These are phyloP conservation scores for Helenozyma baotianmanensis DNA, from an alignment of 805 yeast species.

Conservation along the genomic window DNA sequence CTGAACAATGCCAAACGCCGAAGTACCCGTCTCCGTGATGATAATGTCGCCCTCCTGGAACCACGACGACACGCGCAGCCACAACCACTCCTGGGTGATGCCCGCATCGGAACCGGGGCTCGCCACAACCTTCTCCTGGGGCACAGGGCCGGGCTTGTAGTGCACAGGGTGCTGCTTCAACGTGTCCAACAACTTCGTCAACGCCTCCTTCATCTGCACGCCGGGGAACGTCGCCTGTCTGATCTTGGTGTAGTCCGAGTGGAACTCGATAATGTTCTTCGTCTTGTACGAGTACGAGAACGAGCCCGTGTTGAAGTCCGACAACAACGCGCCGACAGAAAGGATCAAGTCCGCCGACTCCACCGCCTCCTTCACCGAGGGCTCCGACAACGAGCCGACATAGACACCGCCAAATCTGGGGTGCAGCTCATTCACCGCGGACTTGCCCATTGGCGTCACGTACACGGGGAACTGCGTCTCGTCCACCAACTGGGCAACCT, in stretches of 20 bases:
- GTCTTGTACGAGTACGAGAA: slow-evolving; percentile 73
- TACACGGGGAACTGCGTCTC: slow-evolving; percentile 75
- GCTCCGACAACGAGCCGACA: slow-evolving; percentile 74
- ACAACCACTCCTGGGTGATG: slow-evolving; percentile 23
- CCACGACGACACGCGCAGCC: slow-evolving; percentile 23
- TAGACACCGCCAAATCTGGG: slow-evolving; percentile 71
- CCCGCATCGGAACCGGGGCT: slow-evolving; percentile 32
- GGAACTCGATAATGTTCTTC: slow-evolving; percentile 72
- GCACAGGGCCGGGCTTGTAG: slow-evolving; percentile 53
- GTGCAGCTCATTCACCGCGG: slow-evolving; percentile 62
- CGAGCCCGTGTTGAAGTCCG: slow-evolving; percentile 89
- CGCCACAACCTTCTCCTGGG: slow-evolving; percentile 44
- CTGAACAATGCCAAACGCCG: slow-evolving; percentile 25
- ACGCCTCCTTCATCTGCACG: slow-evolving; percentile 58
- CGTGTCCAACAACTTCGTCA: slow-evolving; percentile 27
- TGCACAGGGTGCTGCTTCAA: slow-evolving; percentile 34
- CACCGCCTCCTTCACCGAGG: slow-evolving; percentile 67
- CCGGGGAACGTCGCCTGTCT: slow-evolving; percentile 67
- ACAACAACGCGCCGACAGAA: slow-evolving; percentile 76
- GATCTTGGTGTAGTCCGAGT: slow-evolving; percentile 69
- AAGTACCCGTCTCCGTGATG: slow-evolving; percentile 26
- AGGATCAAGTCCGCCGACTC: slow-evolving; percentile 71
- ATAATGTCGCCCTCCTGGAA: slow-evolving; percentile 25
- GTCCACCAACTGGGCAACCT: slow-evolving; percentile 58
- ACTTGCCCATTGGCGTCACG: slow-evolving; percentile 90